phyloP scores from a whole-genome alignment of 257 asterid genomes.

The Salvia hispanica region DNA sequence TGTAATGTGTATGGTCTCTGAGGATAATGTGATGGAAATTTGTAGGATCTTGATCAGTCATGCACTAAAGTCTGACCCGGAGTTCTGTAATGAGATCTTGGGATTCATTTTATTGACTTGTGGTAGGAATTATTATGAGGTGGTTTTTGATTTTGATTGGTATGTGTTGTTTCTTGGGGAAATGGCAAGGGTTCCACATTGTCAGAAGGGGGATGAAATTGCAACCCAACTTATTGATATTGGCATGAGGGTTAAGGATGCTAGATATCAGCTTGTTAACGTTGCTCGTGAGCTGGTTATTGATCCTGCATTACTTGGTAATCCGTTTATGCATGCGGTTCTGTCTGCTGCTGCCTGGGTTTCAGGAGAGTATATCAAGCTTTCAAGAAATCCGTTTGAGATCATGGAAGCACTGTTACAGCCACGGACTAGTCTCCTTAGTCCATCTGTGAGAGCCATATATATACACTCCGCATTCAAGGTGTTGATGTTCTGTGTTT shows the following conservation, averaged over 20 bases:
- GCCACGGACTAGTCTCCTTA: slow-evolving; percentile 77
- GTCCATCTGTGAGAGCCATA: slow-evolving; percentile 72
- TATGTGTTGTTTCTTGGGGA: slow-evolving; percentile 84
- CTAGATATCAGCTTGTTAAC: slow-evolving; percentile 74
- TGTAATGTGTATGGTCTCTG: slow-evolving; percentile 85
- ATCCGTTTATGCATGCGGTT: slow-evolving; percentile 65
- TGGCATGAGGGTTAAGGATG: slow-evolving; percentile 95
- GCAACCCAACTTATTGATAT: slow-evolving; percentile 83
- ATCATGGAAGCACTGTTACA: slow-evolving; percentile 86
- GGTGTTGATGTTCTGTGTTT: slow-evolving; percentile 64
- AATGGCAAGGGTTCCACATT: slow-evolving; percentile 86
- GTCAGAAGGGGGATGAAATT: slow-evolving; percentile 82
- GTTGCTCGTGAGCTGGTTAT: slow-evolving; percentile 83
- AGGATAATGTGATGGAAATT: slow-evolving; percentile 80
- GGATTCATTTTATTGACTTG: slow-evolving; percentile 71
- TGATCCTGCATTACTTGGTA: slow-evolving; percentile 95
- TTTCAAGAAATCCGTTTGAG: slow-evolving; percentile 82
- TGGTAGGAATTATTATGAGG: slow-evolving; percentile 75
- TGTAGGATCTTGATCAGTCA: slow-evolving; percentile 80
- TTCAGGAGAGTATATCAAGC: slow-evolving; percentile 87
- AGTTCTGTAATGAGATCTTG: slow-evolving; percentile 84
- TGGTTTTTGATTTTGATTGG: slow-evolving; percentile 86
- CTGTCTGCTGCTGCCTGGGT: slow-evolving; percentile 88
- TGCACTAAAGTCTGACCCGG: slow-evolving; percentile 88
- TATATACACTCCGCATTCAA: slow-evolving; percentile 84